These are phyloP conservation scores for Thozetella sp. DNA, from an alignment of 495 filamentous ascomycete species.

Conservation along the genomic window DNA sequence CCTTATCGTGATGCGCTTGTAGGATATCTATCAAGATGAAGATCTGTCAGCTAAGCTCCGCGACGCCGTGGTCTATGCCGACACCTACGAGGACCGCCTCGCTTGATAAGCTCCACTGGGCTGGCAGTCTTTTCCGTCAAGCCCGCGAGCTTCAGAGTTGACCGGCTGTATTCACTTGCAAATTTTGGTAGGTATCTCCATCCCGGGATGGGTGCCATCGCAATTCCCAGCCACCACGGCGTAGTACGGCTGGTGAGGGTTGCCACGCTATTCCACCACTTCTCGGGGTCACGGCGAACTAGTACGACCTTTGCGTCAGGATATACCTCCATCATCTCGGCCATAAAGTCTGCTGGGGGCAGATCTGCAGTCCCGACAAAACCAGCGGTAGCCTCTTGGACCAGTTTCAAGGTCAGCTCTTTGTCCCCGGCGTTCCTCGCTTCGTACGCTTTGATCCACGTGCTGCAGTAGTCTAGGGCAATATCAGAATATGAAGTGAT, in stretches of 20 bases:
- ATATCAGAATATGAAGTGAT: no score
- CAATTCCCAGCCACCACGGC: conserved; percentile 20
- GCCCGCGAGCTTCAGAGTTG: conserved; percentile 19
- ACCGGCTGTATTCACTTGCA: conserved; percentile 19
- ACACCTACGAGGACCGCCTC: conserved; percentile 21
- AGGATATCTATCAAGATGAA: not conserved
- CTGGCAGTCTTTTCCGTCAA: conserved; percentile 8
- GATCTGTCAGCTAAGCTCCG: not conserved
- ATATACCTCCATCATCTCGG: conserved; percentile 24
- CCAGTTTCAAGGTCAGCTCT: conserved; percentile 1
- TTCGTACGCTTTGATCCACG: conserved; percentile 14
- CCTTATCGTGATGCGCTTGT: not conserved
- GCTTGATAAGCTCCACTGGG: conserved; percentile 13
- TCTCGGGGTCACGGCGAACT: conserved; percentile 18
- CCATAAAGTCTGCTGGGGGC: conserved; percentile 17
- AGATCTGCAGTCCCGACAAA: conserved; percentile 23
- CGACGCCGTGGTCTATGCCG: conserved; percentile 5
- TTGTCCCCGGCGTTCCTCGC: conserved; percentile 8
- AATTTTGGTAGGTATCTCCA: conserved; percentile 21
- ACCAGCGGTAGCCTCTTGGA: conserved; percentile 16
- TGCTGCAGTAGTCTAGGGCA: conserved; percentile 15
- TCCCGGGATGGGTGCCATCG: conserved; percentile 23
- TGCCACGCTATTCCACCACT: conserved; percentile 22
- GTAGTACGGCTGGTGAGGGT: conserved; percentile 17
- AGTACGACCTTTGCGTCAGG: conserved; percentile 29